These are phyloP conservation scores for Citrus cavaleriei DNA, from an alignment of 345 rosid species.

Conservation along the genomic window DNA sequence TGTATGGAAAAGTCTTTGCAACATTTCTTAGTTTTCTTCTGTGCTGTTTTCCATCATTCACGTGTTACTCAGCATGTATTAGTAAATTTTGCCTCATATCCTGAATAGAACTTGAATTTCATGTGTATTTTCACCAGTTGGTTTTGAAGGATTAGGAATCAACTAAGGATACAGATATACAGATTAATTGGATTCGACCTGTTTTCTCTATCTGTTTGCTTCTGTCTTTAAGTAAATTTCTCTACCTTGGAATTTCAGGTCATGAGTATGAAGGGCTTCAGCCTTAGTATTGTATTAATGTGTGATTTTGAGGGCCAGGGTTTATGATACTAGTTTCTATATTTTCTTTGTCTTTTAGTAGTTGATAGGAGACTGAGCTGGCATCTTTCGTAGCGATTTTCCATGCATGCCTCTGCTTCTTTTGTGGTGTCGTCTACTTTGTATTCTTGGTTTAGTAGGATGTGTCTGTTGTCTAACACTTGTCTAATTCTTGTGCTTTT, in stretches of 20 bases:
- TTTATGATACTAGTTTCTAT: not conserved
- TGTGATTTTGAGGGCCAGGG: not conserved
- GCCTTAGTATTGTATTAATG: not conserved
- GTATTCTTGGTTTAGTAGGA: constrained; percentile 1
- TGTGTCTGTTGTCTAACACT: not conserved
- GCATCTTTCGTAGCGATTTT: not conserved
- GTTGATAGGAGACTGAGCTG: not conserved
- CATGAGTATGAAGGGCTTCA: not conserved
- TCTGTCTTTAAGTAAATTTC: not conserved
- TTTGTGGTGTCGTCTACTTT: not conserved
- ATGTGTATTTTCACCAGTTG: not conserved
- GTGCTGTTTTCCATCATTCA: not conserved
- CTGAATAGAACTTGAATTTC: not conserved
- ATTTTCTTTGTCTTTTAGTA: not conserved
- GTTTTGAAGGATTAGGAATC: not conserved
- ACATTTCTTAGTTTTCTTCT: not conserved
- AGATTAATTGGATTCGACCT: not conserved
- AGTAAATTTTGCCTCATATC: not conserved
- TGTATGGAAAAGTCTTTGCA: constrained; percentile 5
- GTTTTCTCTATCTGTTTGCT: not conserved
- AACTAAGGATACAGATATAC: not conserved
- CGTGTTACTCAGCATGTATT: not conserved
- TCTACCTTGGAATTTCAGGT: not conserved
- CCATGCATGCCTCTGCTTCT: not conserved
- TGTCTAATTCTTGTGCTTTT: constrained; percentile 14